phyloP scores from a whole-genome alignment of 2,329 filamentous ascomycete species.

The Gremmenia infestans region DNA sequence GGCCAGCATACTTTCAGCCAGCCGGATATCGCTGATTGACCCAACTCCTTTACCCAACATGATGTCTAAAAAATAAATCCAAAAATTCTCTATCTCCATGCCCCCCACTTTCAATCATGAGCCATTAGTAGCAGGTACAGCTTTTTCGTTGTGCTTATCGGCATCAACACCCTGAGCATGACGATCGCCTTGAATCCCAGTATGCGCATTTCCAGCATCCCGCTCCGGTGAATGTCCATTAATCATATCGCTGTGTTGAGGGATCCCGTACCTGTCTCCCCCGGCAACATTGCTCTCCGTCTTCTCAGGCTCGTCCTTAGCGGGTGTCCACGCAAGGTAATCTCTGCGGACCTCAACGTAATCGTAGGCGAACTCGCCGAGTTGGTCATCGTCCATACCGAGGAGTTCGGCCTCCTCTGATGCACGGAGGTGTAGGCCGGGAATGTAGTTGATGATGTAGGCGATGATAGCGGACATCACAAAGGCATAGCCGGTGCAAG shows the following conservation, averaged over 20 bases:
- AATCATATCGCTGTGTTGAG: conserved; percentile 62
- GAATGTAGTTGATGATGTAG: conserved; percentile 68
- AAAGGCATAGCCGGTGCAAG: conserved; percentile 64
- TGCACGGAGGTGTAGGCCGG: conserved; percentile 73
- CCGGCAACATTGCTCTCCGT: conserved; percentile 51
- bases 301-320: conserved; percentile 54
- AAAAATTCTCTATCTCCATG: neutral
- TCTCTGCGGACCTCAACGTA: conserved; percentile 86
- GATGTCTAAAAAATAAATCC: neutral
- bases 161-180: conserved; percentile 45
- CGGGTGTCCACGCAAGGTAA: conserved; percentile 82
- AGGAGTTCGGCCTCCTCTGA: conserved; percentile 78
- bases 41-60: neutral
- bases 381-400: conserved; percentile 86
- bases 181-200: conserved; percentile 45
- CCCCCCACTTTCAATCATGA: neutral
- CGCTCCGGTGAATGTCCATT: conserved; percentile 46
- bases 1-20: neutral
- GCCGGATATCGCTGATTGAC: neutral
- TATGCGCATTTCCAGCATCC: conserved; percentile 34
- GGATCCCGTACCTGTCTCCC: conserved; percentile 68
- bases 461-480: conserved; percentile 69
- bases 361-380: conserved; percentile 86
- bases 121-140: neutral
- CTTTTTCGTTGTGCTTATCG: conserved; percentile 16